Base-by-base conservation (phyloP, 2,329 filamentous ascomycete species). In the Aspergillus sp. region DNA sequence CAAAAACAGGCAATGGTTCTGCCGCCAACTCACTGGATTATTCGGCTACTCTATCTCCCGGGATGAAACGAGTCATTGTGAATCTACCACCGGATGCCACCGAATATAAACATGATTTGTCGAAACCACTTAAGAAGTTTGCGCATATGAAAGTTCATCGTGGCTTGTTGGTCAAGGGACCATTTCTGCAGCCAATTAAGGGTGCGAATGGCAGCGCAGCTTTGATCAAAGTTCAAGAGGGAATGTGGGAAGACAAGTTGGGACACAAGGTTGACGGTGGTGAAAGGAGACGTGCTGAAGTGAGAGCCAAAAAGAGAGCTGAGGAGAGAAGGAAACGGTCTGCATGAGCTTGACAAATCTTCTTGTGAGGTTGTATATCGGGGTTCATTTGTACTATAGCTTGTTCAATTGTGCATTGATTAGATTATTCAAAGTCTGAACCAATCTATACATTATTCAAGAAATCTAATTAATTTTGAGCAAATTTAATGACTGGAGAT, bases 231-330 rank as follows among this genome's bases (percentile, higher is more conserved):
- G 83, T 90, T 21, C 86, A 87, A 56, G 93, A 97, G 74, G 92
- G 93, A 9, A 89, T 98, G 81, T 98, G 93, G 95, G 93, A 98
- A 80, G 82, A 92, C 68, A 88, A 84, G 72, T 84, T 88, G 68
- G 93, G 95, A 27, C 86, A 87, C 70, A 98, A 98, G 87, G 88
- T 99, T 65, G 93, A 98, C 76, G 95, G 95, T 70, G 95, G 95
- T 82, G 95, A 99, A 82, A 87, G 95, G 74, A 86, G 95, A 76
- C 87, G 85, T 74, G 90, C 89, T 15, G 89, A 96, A 79, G 87
- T 97, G 52, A 84, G 90, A 68, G 91, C 93, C 67, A 96, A 96
- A 87, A 89, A 87, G 78, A 85, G 89, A 64, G 87, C 90, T 52
- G 87, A 87, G 37, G 90, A 93, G 79, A 87, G 90, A 65, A 90